Evolutionary conservation across 2,329 filamentous ascomycete species (phyloP), one percentile per base, ranked within the genome.

Genomic region (Aspergillus sp.): DNA sequence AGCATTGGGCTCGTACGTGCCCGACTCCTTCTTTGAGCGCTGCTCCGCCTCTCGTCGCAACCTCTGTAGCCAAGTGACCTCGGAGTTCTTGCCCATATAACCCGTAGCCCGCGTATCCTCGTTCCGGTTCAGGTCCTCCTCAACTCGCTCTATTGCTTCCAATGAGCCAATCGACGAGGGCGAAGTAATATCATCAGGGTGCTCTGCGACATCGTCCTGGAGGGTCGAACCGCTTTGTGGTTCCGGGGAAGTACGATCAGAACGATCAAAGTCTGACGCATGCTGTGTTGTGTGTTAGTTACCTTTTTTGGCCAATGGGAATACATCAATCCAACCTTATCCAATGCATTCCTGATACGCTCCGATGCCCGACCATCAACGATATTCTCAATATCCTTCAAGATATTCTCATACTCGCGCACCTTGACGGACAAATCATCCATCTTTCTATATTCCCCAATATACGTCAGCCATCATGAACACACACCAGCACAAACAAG

Each of bases 81-180:
- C 70, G 1, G 70, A 73, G 36, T 70, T 71, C 48, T 73, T 73
- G 3, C 71, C 71, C 59, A 71, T 67, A 49, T 67, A 73, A 1
- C 69, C 68, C 1, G 67, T 72, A 5, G 65, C 62, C 45, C 66
- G 55, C 2, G 65, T 58, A 36, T 59, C 51, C 50, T 65, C 61
- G 45, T 52, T 62, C 40, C 66, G 61, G 19, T 70, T 69, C 42
- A 71, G 55, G 41, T 73, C 71, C 52, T 73, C 69, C 42, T 72
- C 65, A 9, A 72, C 67, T n/a, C 67, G 61, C 50, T 73, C 71
- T 26, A 72, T 66, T 4, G 68, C 68, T 35, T 71, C 69, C 29
- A 71, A 61, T 1, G 71, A 73, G 5, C 71, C 70, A 41, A 67
- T 65, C 5, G 61, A 64, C 6, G 64, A 67, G 33, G 60, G 57